Percentiles rank a stretch among this genome's conserved stretches.
Conservation (phyloP, 805 yeast species). For the Tetrapisispora iriomotensis region DNA sequence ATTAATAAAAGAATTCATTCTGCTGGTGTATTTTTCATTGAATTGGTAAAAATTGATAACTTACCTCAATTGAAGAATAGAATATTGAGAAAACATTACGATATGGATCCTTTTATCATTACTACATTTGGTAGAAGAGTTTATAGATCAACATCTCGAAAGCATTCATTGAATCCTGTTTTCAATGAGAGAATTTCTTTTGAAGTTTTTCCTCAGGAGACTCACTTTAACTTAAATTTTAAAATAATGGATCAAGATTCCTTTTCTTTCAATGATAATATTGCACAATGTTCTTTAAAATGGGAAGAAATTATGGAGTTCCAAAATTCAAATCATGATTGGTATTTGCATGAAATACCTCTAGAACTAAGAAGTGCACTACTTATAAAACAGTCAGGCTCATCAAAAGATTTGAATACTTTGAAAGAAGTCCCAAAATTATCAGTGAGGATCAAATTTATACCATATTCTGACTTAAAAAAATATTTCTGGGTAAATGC, state of each 20-base stretch:
- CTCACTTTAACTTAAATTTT: conserved; percentile 54
- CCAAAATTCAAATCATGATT: conserved; percentile 21
- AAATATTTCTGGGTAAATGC: conserved; percentile 62
- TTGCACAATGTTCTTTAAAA: conserved; percentile 56
- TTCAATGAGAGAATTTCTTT: conserved; percentile 75
- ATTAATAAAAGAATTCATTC: conserved; percentile 25
- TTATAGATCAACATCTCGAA: conserved; percentile 73
- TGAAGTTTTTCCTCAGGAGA: conserved; percentile 61
- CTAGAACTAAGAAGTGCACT: conserved; percentile 16
- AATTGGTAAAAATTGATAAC: conserved; percentile 61
- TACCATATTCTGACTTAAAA: conserved; percentile 54
- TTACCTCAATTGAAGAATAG: conserved; percentile 66
- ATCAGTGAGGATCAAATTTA: conserved; percentile 51
- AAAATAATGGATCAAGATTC: conserved; percentile 77
- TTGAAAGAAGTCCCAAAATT: conserved; percentile 35
- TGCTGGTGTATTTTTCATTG: conserved; percentile 67
- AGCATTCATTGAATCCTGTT: conserved; percentile 74
- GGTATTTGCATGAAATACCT: conserved; percentile 29
- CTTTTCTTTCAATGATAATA: conserved; percentile 72
- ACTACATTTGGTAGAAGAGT: conserved; percentile 83
- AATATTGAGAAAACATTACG: conserved; percentile 59
- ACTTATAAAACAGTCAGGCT: not conserved
- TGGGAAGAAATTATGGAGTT: conserved; percentile 36
- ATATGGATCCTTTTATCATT: conserved; percentile 95
- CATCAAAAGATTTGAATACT: not conserved